Evolutionary conservation across 208 protist genomes (phyloP).

Genomic region (Wallacemonas sp.): DNA sequence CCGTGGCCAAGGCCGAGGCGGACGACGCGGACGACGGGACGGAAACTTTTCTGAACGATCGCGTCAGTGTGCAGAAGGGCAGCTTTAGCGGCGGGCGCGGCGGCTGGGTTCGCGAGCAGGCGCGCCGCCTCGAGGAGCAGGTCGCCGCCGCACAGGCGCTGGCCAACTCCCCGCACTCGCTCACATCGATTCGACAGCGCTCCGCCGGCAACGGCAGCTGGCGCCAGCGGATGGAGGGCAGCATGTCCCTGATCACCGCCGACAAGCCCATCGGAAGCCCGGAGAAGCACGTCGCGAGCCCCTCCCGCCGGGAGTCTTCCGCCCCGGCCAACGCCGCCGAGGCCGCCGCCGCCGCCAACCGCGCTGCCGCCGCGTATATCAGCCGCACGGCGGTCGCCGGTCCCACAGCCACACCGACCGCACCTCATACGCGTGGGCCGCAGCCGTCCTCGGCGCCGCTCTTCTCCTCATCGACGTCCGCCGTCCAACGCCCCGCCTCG

Average conservation of each 20-base stretch:
- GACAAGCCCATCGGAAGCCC: background rate
- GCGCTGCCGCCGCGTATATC: background rate
- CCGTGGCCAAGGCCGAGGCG: background rate
- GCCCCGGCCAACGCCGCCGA: background rate
- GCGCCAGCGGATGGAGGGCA: conserved; percentile 11
- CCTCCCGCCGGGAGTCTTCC: background rate
- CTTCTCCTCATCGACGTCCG: background rate
- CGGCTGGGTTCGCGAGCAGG: conserved; percentile 39
- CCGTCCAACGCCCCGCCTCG: background rate
- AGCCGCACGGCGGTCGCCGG: too few relatives aligned
- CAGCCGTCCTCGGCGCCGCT: background rate
- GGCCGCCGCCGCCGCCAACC: background rate
- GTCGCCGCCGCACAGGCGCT: conserved; percentile 14
- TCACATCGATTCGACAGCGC: conserved; percentile 12
- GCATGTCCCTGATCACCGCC: background rate
- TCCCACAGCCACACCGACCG: too few relatives aligned
- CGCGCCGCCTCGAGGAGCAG: conserved; percentile 27
- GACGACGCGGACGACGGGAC: background rate
- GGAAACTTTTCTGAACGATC: conserved; percentile 8
- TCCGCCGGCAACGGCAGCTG: conserved; percentile 9
- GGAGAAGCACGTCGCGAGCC: background rate
- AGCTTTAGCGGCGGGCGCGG: conserved; percentile 13
- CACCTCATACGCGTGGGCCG: background rate
- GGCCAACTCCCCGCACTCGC: conserved; percentile 27
- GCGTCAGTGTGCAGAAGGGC: conserved; percentile 3